Percentiles rank a stretch among this genome's conserved stretches.
phyloP scores from a whole-genome alignment of 805 yeast species.

The Kodamaea leandrae region DNA sequence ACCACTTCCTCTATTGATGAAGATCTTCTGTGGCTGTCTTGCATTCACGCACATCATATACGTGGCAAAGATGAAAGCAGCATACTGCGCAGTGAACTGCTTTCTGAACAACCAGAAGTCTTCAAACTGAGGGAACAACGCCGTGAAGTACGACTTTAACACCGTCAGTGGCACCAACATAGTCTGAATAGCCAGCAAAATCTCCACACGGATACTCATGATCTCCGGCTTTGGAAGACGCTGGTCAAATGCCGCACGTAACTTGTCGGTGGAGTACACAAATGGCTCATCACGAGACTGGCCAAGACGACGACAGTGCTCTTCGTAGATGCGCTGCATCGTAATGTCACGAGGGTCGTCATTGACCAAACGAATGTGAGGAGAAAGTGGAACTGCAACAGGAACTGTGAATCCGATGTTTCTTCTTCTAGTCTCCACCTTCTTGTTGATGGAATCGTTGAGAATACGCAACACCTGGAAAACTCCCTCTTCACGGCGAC shows the following conservation, averaged over 20 bases:
- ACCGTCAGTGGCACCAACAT: slow-evolving; percentile 82
- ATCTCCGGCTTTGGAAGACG: slow-evolving; percentile 91
- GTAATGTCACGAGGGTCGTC: slow-evolving; percentile 77
- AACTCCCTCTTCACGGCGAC: slow-evolving; percentile 93
- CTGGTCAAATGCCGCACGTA: slow-evolving; percentile 91
- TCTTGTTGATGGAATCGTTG: slow-evolving; percentile 73
- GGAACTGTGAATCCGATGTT: slow-evolving; percentile 84
- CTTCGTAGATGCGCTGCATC: slow-evolving; percentile 83
- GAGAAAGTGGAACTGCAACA: slow-evolving; percentile 88
- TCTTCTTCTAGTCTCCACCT: slow-evolving; percentile 86
- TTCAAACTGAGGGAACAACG: slow-evolving; percentile 71
- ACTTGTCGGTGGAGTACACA: slow-evolving; percentile 77
- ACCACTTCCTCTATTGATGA: slow-evolving; percentile 78
- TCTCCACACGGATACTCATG: slow-evolving; percentile 84
- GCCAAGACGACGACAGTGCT: slow-evolving; percentile 69
- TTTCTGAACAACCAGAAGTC: slow-evolving; percentile 97
- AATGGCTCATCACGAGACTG: slow-evolving; percentile 87
- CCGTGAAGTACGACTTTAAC: slow-evolving; percentile 72
- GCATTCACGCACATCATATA: slow-evolving; percentile 91
- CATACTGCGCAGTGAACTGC: slow-evolving; percentile 92
- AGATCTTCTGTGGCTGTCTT: slow-evolving; percentile 91
- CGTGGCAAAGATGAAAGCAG: slow-evolving; percentile 87
- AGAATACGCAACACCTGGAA: slow-evolving; percentile 88
- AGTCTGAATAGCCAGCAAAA: slow-evolving; percentile 85
- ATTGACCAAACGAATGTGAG: slow-evolving; percentile 85